Base-by-base conservation (phyloP, 2,329 filamentous ascomycete species). In the Parastagonospora avenae region DNA sequence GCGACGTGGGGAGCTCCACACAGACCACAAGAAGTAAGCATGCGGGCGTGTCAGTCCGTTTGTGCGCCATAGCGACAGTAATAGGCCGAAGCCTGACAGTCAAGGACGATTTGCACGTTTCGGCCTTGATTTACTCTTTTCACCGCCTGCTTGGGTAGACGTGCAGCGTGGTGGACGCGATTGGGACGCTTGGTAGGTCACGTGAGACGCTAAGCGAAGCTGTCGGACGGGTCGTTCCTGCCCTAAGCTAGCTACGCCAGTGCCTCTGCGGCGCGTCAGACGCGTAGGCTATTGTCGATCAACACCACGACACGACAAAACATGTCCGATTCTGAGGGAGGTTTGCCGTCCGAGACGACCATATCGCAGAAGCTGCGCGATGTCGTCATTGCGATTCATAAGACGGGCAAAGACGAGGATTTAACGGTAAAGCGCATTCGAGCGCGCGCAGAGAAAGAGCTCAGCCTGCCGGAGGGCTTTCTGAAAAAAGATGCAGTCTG, bases 371-470 rank as follows among this genome's bases (percentile, higher is more conserved):
- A 71, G 24, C 64, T 82, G 10, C 72, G 71, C 49, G 63, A 75
- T 50, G 68, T 74, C 27, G 77, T 80, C 32, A 65, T 72, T 39
- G 60, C 69, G 2, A 65, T 76, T 10, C 66, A 77, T 63, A 74
- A 74, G 45, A 58, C 63, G 2, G 73, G 72, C 47, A 71, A 81
- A 15, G 66, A 71, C 29, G 79, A 83, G 5, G 77, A 83, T 43
- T 68, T 86, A 54, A 85, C 84, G 0, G 76, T 86, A 45, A 85
- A 84, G 55, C 76, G 76, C 47, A 79, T 85, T 43, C 81, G 85
- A 42, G 63, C 74, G 28, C 77, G 77, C 19, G 79, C 79, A 4
- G 84, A 85, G 64, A 70, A 78, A 49, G 68, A 77, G 42, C 67
- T 87, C 9, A 77, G 75, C 29, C 70, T 87, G 16, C 73, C 78